These are phyloP conservation scores for Verbena officinalis DNA, from an alignment of 257 asterid genomes.

Conservation along the genomic window DNA sequence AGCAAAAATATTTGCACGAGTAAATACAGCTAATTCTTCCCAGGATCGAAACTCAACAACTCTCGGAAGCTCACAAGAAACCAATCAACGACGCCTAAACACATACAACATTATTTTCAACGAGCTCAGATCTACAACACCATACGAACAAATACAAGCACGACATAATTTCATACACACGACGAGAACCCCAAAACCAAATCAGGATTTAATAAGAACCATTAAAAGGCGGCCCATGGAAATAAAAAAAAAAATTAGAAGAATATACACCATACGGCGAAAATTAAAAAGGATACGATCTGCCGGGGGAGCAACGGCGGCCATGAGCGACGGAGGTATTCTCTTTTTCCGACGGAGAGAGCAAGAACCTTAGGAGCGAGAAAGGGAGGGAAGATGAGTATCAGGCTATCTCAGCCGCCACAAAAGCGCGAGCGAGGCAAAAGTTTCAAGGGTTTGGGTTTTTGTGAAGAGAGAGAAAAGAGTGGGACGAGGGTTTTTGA, in stretches of 20 bases:
- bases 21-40: background rate
- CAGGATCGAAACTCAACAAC: constrained; percentile 7
- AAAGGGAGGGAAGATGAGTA: constrained; percentile 8
- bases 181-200: background rate
- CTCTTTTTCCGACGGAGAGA: background rate
- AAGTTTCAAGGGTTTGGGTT: constrained; percentile 47
- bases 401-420: constrained; percentile 57
- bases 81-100: background rate
- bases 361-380: constrained; percentile 30
- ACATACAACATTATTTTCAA: constrained; percentile 9
- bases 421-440: constrained; percentile 26
- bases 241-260: background rate
- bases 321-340: constrained; percentile 39
- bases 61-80: background rate
- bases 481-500: constrained; percentile 27
- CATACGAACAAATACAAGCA: background rate
- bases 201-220: constrained; percentile 1
- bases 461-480: constrained; percentile 37
- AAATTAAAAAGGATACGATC: constrained; percentile 63
- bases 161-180: background rate
- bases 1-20: background rate
- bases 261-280: background rate
- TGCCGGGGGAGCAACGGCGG: constrained; percentile 54
- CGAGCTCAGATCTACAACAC: constrained; percentile 35
- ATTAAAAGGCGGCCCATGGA: background rate